Conservation (phyloP, 805 yeast genomes). For the Saccharomycopsis malanga region DNA sequence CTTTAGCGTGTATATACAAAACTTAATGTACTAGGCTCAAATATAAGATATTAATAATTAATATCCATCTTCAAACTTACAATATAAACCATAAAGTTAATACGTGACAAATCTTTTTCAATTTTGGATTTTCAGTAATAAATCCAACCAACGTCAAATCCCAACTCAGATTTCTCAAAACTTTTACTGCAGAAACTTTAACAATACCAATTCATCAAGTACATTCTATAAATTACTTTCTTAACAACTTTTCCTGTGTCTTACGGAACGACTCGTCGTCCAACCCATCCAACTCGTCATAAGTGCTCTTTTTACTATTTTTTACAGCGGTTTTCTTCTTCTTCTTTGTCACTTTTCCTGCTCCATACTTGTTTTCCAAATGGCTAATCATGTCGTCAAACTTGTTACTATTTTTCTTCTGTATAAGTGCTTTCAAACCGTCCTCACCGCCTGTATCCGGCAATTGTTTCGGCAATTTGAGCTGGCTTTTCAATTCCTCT, state of each 20-base stretch:
- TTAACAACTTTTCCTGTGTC: slow-evolving; percentile 35
- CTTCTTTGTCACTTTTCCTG: slow-evolving; percentile 22
- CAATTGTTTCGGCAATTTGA: slow-evolving; percentile 28
- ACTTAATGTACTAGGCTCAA: too few species aligned
- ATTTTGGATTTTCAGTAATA: too few species aligned
- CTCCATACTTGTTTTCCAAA: slow-evolving; percentile 45
- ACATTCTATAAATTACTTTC: too few species aligned
- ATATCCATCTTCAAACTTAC: too few species aligned
- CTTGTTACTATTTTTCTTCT: slow-evolving; percentile 36
- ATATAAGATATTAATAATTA: too few species aligned
- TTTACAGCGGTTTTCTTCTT: slow-evolving; percentile 27
- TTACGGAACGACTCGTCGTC: slow-evolving; percentile 46
- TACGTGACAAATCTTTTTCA: too few species aligned
- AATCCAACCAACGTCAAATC: too few species aligned
- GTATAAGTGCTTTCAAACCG: slow-evolving; percentile 44
- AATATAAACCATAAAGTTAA: too few species aligned
- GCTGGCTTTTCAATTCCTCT: slow-evolving; percentile 37
- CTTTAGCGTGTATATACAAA: too few species aligned
- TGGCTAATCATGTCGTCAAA: slow-evolving; percentile 41
- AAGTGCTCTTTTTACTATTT: slow-evolving; percentile 14
- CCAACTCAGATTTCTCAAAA: too few species aligned
- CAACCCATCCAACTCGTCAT: slow-evolving; percentile 29
- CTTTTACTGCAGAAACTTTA: too few species aligned
- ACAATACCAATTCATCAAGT: too few species aligned
- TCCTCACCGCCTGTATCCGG: slow-evolving; percentile 30